phyloP scores from a whole-genome alignment of 768 basidiomycete species.

The Russula sp. region DNA sequence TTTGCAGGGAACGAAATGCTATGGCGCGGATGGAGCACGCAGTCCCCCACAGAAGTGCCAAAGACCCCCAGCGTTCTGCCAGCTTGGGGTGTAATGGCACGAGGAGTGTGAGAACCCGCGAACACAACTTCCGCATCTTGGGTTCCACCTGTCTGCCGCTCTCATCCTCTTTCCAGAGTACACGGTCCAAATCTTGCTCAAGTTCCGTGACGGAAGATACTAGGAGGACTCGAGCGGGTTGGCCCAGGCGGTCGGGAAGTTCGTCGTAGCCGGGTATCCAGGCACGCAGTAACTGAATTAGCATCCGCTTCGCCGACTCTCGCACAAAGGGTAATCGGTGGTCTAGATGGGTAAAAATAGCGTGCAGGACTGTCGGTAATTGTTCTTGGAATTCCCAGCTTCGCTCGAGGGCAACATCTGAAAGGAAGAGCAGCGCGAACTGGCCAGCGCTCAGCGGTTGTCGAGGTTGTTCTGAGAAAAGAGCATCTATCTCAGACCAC shows the following conservation, averaged over 20 bases:
- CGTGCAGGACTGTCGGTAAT: conserved; percentile 71
- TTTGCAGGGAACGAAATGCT: conserved; percentile 84
- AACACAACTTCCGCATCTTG: conserved; percentile 65
- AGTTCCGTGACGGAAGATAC: conserved; percentile 48
- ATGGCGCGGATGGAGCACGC: conserved; percentile 79
- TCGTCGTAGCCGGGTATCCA: conserved; percentile 78
- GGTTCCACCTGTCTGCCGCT: conserved; percentile 46
- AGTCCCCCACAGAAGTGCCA: conserved; percentile 81
- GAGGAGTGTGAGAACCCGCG: conserved; percentile 59
- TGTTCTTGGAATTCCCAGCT: conserved; percentile 69
- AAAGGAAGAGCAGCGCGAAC: conserved; percentile 80
- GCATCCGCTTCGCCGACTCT: conserved; percentile 63
- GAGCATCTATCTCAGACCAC: conserved; percentile 72
- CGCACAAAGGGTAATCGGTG: conserved; percentile 67
- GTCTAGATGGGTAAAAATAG: conserved; percentile 77
- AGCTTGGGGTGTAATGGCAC: conserved; percentile 65
- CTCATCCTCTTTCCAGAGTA: conserved; percentile 74
- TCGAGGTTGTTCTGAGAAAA: conserved; percentile 68
- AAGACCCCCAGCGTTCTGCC: conserved; percentile 68
- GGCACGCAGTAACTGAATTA: conserved; percentile 78
- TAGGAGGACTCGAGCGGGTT: conserved; percentile 43
- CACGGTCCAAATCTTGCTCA: conserved; percentile 49
- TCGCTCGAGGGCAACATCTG: conserved; percentile 68
- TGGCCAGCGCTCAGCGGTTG: conserved; percentile 76
- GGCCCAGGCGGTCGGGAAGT: conserved; percentile 50